Base-by-base conservation (phyloP, 2,329 filamentous ascomycete genomes). In the Claviceps sp. region DNA sequence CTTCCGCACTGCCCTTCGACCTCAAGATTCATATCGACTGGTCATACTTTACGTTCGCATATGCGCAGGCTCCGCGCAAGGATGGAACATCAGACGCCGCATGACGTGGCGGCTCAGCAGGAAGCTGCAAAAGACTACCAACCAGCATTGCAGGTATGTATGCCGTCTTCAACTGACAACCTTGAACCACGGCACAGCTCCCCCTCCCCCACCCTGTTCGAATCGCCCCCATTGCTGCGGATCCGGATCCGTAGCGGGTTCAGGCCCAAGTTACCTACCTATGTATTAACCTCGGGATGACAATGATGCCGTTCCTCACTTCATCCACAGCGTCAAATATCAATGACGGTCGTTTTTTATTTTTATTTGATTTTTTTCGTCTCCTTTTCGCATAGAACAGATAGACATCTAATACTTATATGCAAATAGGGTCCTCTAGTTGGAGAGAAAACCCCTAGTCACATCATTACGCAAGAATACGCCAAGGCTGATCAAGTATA, bases 401-500 rank as follows among this genome's bases (percentile, higher is more conserved):
- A 22, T 14, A 47, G 30, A n/a, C 9, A 11, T 18, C 48, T 50
- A 46, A 55, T 34, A 9, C 30, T 9, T 47, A 50, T 26, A 48
- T 22, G 18, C 16, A 20, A 37, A 51, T 63, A 96, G 91, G 89
- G 89, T 52, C 87, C 88, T 55, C 75, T 90, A 48, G 85, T 97
- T 58, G 87, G 89, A 61, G 77, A 84, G 55, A 87, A 86, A 68
- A 81, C 82, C 62, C 79, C 86, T 49, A 94, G 84, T 68, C 78
- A 82, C 59, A 80, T 76, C 58, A 89, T 98, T 63, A 82, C 86
- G 16, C 77, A 84, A 57, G 87, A 95, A 66, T 97, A 95, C 71
- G 87, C 89, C 55, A 85, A 86, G 67, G 90, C 89, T 55, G 90
- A 97, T 66, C 82, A 84, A 5, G 73, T 87, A 56, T 95, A 88